Percentiles rank a stretch among this genome's conserved stretches.
Conservation (phyloP, 768 basidiomycete species). For the Pleurotus djamor region DNA sequence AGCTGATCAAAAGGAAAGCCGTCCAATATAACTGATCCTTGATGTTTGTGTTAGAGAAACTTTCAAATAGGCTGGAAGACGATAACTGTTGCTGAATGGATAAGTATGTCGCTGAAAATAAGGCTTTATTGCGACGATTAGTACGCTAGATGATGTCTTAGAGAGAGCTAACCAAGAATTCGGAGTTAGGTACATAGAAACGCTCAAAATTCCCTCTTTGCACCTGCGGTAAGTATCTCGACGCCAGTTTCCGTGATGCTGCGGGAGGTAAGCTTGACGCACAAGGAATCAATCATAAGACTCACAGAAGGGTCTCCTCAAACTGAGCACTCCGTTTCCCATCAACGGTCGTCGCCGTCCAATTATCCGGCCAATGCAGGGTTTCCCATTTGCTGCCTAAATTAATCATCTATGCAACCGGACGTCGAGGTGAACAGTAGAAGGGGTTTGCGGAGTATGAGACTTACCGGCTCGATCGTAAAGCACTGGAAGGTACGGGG, state of each 20-base stretch:
- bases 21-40: too few species aligned
- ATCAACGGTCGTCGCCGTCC: constrained; percentile 94
- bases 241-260: constrained; percentile 92
- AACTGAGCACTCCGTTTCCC: constrained; percentile 94
- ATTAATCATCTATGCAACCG: constrained; percentile 78
- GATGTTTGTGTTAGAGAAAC: too few species aligned
- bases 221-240: constrained; percentile 77
- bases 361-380: constrained; percentile 91
- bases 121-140: too few species aligned
- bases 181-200: too few species aligned
- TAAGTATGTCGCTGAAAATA: too few species aligned
- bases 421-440: neutral
- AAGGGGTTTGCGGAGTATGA: constrained; percentile 2
- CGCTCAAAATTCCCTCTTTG: constrained; percentile 5
- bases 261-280: constrained; percentile 1
- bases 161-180: too few species aligned
- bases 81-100: too few species aligned
- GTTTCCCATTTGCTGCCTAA: constrained; percentile 77
- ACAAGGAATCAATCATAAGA: neutral
- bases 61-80: too few species aligned
- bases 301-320: constrained; percentile 94
- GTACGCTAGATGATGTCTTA: too few species aligned
- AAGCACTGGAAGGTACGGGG: constrained; percentile 40
- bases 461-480: constrained; percentile 75
- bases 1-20: too few species aligned